Evolutionary conservation across 1,284 basidiomycete species (phyloP).

Genomic region (Ceratobasidium sp.): DNA sequence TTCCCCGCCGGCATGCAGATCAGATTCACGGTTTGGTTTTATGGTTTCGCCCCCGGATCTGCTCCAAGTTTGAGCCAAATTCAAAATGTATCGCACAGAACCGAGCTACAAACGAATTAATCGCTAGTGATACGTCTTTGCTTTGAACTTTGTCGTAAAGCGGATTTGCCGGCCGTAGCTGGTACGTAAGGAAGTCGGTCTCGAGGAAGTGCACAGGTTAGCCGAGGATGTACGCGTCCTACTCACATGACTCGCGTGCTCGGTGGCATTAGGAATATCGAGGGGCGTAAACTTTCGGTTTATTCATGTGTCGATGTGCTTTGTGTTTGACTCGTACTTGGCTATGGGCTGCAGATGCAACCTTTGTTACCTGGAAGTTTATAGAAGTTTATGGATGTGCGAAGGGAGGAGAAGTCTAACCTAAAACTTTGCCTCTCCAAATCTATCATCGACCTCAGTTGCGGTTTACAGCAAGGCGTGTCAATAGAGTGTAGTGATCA

Average conservation of each 20-base stretch:
- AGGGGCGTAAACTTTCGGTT: no score
- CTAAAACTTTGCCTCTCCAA: no score
- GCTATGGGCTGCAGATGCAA: no score
- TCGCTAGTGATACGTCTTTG: not conserved
- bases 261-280: not conserved
- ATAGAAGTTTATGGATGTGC: no score
- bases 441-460: no score
- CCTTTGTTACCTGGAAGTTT: no score
- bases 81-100: not conserved
- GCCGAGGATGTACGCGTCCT: not conserved
- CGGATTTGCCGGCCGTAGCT: not conserved
- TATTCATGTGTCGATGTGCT: no score
- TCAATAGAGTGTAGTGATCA: no score
- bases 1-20: not conserved
- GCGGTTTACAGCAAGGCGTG: no score
- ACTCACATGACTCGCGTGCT: slow-evolving; percentile 4
- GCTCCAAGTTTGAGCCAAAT: not conserved
- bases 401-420: no score
- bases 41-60: not conserved
- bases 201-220: not conserved
- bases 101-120: not conserved
- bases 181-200: not conserved
- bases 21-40: not conserved
- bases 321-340: no score
- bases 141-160: not conserved